Base-by-base conservation (phyloP, 257 asterid species). In the Solanum sejunctum region DNA sequence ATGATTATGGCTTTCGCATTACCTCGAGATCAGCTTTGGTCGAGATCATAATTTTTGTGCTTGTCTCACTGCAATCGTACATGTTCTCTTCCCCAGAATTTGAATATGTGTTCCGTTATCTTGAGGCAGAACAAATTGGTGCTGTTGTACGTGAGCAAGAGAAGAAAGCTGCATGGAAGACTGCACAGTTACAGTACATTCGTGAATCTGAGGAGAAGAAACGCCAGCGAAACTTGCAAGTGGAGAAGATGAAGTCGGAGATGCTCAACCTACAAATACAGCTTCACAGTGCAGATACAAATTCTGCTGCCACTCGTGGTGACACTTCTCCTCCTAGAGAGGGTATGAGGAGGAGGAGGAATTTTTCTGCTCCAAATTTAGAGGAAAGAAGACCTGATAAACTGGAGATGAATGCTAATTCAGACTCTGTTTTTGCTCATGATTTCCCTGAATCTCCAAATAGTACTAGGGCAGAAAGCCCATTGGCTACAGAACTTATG, bases 231-330 rank as follows among this genome's bases (percentile, higher is more conserved):
- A 95, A 97, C 88, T 85, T 88, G 86, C 99, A 97, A 90, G 99
- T 97, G 75, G 99, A 97, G 94, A 97, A 95, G 92, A 97, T 97
- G 98, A 97, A 97, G 89, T 92, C 99, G 32, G 99, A 97, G 93
- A 97, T 97, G 99, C 98, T 97, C 86, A 97, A 97, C 87, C 86
- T 97, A 89, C 98, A 95, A 89, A 92, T 85, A 85, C 98, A 95
- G 92, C 98, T 95, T 86, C 97, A 97, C 64, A 88, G 91, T 86
- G 90, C 91, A 91, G 94, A 92, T 86, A 89, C 91, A 91, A 95
- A 90, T 86, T 85, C 97, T 55, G 81, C 91, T 82, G 81, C 90
- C 83, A 88, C 92, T 82, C 80, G 80, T 91, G 91, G 80, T 32
- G 93, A 92, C 41, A 78, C 90, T 89, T 86, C 97, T 71, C 95